These are phyloP conservation scores for Aphanocladium album DNA, from an alignment of 2,329 filamentous ascomycete species.

Conservation along the genomic window DNA sequence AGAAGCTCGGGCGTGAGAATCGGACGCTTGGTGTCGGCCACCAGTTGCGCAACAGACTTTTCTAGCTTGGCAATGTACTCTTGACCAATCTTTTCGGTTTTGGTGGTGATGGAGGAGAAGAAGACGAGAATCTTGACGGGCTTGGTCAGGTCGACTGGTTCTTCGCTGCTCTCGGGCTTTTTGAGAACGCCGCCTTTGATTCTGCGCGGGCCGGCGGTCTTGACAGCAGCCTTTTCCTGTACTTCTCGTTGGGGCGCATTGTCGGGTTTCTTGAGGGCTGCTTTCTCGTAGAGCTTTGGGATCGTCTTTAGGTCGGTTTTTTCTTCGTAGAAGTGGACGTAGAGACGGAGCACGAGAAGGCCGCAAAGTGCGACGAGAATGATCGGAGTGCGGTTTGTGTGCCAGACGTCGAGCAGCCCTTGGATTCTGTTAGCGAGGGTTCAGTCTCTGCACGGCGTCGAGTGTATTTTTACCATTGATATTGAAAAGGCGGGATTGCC, in stretches of 20 bases:
- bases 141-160: slow-evolving; percentile 28
- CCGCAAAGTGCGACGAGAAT: slow-evolving; percentile 34
- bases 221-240: slow-evolving; percentile 24
- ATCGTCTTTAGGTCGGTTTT: slow-evolving; percentile 32
- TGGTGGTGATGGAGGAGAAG: slow-evolving; percentile 83
- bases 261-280: background rate
- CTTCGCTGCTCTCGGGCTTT: slow-evolving; percentile 24
- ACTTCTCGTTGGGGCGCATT: background rate
- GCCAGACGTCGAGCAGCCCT: slow-evolving; percentile 42
- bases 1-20: slow-evolving; percentile 59
- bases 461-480: slow-evolving; percentile 14
- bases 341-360: slow-evolving; percentile 37
- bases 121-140: slow-evolving; percentile 74
- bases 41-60: slow-evolving; percentile 45
- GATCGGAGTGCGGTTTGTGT: slow-evolving; percentile 40
- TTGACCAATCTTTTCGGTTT: slow-evolving; percentile 69
- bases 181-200: slow-evolving; percentile 41
- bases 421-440: background rate
- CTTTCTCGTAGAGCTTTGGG: slow-evolving; percentile 30
- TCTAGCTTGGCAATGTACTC: slow-evolving; percentile 55
- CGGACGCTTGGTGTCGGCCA: slow-evolving; percentile 28
- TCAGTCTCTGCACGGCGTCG: background rate
- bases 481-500: slow-evolving; percentile 8
- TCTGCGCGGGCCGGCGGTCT: slow-evolving; percentile 41
- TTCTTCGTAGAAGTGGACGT: slow-evolving; percentile 34